Evolutionary conservation across 2,329 filamentous ascomycete species (phyloP).

Genomic region (Penicillium sp.): DNA sequence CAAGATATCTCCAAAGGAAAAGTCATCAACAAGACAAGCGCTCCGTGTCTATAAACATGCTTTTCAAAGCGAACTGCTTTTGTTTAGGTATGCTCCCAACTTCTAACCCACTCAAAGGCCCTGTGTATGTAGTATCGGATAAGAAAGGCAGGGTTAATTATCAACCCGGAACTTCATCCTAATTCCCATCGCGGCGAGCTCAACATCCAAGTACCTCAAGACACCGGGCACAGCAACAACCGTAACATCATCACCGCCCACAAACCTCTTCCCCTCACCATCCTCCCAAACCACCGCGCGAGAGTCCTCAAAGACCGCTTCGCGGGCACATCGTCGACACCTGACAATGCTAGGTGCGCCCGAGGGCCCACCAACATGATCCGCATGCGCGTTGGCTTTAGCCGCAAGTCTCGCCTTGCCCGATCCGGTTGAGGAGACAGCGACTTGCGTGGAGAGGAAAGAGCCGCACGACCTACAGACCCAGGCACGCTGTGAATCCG

Average conservation of each 20-base stretch:
- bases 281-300: constrained; percentile 87
- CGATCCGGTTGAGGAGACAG: constrained; percentile 40
- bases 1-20: constrained; percentile 18
- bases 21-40: constrained; percentile 18
- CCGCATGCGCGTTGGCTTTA: constrained; percentile 29
- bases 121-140: background rate
- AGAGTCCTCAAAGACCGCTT: constrained; percentile 64
- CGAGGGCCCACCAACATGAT: constrained; percentile 62
- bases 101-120: background rate
- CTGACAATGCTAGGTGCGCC: constrained; percentile 68
- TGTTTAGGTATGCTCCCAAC: background rate
- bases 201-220: constrained; percentile 90
- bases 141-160: constrained; percentile 34
- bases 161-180: constrained; percentile 88
- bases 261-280: constrained; percentile 79
- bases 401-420: constrained; percentile 36
- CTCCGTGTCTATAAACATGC: constrained; percentile 25
- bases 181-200: constrained; percentile 94
- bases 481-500: constrained; percentile 87
- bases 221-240: constrained; percentile 92
- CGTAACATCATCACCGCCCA: constrained; percentile 88
- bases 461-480: constrained; percentile 88
- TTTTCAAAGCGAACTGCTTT: constrained; percentile 12
- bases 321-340: constrained; percentile 77
- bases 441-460: constrained; percentile 80